phyloP scores from a whole-genome alignment of 1,139 yeast genomes.

The Trichomonascaceae sp. region DNA sequence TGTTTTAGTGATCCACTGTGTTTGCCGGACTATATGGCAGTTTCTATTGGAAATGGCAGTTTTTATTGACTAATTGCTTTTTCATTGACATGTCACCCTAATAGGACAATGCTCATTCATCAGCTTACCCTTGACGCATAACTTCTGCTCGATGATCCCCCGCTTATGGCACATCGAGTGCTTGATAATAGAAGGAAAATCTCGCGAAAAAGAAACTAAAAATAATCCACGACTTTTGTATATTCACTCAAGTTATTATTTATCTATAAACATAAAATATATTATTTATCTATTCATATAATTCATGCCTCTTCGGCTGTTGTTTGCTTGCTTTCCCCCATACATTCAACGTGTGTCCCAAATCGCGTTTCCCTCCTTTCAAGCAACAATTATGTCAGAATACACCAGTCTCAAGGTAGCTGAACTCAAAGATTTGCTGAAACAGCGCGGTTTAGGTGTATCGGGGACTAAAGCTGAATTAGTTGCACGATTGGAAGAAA shows the following conservation, averaged over 20 bases:
- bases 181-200: too few relatives aligned
- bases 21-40: too few relatives aligned
- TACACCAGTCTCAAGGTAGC: constrained; percentile 68
- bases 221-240: not conserved
- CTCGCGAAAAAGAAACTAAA: too few relatives aligned
- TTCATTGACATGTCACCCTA: too few relatives aligned
- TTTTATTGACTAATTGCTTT: too few relatives aligned
- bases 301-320: too few relatives aligned
- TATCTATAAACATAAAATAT: not conserved
- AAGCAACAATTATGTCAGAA: constrained; percentile 42
- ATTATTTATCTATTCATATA: not conserved
- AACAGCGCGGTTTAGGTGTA: constrained; percentile 57
- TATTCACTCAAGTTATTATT: not conserved
- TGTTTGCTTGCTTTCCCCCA: not conserved
- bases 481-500: constrained; percentile 52
- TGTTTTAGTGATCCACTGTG: too few relatives aligned
- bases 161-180: too few relatives aligned
- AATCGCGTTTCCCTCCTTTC: not conserved
- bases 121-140: too few relatives aligned
- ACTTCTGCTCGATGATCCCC: too few relatives aligned
- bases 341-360: not conserved
- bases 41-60: too few relatives aligned
- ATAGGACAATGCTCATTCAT: too few relatives aligned
- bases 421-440: constrained; percentile 75
- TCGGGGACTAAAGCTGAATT: constrained; percentile 85